phyloP scores from a whole-genome alignment of 495 filamentous ascomycete species.

The Aspergillus campestris region DNA sequence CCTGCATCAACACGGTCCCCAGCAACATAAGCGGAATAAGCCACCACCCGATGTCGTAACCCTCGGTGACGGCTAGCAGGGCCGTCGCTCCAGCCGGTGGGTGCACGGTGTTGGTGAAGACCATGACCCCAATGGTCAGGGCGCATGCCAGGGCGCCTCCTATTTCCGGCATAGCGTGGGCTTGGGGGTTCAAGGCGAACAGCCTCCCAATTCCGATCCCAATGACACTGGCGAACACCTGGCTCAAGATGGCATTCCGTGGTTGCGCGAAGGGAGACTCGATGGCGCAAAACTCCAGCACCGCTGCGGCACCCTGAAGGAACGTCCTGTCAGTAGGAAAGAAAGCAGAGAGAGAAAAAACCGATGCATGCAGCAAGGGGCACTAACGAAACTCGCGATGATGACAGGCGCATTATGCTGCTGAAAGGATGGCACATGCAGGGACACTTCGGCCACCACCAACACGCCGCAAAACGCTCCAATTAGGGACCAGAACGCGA shows the following conservation, averaged over 20 bases:
- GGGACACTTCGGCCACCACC: constrained; percentile 31
- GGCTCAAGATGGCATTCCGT: constrained; percentile 65
- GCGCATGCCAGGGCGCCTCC: constrained; percentile 64
- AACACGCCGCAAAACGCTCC: constrained; percentile 38
- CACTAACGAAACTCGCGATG: constrained; percentile 36
- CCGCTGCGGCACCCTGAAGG: constrained; percentile 71
- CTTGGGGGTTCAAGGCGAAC: constrained; percentile 48
- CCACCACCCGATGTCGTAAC: constrained; percentile 61
- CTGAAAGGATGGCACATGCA: constrained; percentile 31
- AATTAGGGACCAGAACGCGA: constrained; percentile 35
- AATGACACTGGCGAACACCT: constrained; percentile 56
- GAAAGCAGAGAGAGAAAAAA: neutral
- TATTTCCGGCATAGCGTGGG: constrained; percentile 48
- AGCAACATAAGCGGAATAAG: constrained; percentile 61
- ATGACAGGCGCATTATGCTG: constrained; percentile 29
- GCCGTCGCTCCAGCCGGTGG: constrained; percentile 87
- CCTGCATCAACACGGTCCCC: constrained; percentile 56
- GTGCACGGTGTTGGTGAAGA: constrained; percentile 68
- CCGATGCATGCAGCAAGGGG: neutral
- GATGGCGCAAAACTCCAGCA: constrained; percentile 64
- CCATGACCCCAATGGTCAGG: constrained; percentile 62
- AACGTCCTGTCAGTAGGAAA: constrained; percentile 5
- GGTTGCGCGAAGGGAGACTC: constrained; percentile 82
- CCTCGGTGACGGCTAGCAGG: constrained; percentile 61
- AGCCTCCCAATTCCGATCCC: constrained; percentile 65